Evolutionary conservation across 768 basidiomycete species (phyloP).

Genomic region (Collybiopsis confluens): DNA sequence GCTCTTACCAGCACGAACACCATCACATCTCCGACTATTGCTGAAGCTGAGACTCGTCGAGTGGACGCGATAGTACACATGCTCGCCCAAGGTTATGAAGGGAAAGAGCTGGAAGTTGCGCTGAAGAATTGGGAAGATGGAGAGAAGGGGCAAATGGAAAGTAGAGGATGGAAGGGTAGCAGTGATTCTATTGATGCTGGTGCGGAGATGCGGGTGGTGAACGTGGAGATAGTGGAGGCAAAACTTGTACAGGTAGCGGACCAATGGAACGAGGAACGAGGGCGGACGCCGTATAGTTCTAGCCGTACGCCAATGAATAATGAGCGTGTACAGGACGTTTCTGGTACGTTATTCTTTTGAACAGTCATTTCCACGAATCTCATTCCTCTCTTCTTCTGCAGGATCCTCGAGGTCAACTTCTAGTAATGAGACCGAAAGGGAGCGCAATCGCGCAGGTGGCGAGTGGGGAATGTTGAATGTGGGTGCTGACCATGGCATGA

Average conservation of each 20-base stretch:
- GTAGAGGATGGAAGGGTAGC: not conserved
- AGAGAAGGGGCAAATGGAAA: not conserved
- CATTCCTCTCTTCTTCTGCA: not conserved
- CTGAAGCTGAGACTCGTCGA: not conserved
- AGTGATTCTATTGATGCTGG: too few species aligned
- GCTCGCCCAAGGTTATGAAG: slow-evolving; percentile 2
- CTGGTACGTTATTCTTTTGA: too few species aligned
- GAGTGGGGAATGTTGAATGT: slow-evolving; percentile 1
- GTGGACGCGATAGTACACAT: slow-evolving; percentile 2
- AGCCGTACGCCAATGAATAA: too few species aligned
- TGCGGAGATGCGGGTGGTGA: too few species aligned
- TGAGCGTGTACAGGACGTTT: too few species aligned
- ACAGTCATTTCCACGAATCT: too few species aligned
- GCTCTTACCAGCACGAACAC: too few species aligned
- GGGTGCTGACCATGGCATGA: not conserved
- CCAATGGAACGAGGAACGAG: not conserved
- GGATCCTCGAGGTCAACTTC: slow-evolving; percentile 4
- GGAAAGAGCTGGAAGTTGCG: not conserved
- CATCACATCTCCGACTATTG: too few species aligned
- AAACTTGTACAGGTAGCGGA: too few species aligned
- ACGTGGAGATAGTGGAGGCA: too few species aligned
- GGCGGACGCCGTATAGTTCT: too few species aligned
- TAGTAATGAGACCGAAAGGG: slow-evolving; percentile 2
- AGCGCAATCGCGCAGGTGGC: slow-evolving; percentile 4
- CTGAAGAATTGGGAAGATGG: not conserved